Evolutionary conservation across 345 rosid species (phyloP), one percentile per base, ranked within the genome.

Genomic region (Alliaria petiolata): DNA sequence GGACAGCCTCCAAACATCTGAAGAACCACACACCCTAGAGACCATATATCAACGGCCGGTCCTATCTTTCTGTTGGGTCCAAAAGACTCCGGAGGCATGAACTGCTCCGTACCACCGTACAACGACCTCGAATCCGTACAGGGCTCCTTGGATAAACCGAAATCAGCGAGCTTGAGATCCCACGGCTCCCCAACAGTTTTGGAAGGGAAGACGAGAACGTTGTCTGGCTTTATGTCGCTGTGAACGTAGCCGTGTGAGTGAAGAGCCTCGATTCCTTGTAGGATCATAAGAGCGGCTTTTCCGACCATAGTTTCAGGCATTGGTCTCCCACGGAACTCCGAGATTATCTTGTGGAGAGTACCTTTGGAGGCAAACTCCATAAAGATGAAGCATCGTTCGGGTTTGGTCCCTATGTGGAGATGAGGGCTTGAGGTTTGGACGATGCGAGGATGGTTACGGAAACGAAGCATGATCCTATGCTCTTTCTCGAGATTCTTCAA

Each of bases 321-420:
- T 19, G 53, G 62, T 40, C 11, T 36, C 2, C 72, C 55, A 10
- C 34, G 53, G 3, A 54, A 54, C 43, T 22, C 4, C 7, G 63
- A 19, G 45, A 68, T 56, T 22, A 68, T 31, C 8, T 67, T 11
- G 28, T 28, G 13, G 31, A 67, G 61, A 39, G 50, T 66, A 0
- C 71, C 62, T 66, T 39, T 54, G 6, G 65, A 56, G 7, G 64
- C 72, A 34, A 13, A 68, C 55, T 56, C 72, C 64, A 68, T 55
- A 17, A 19, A 20, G 45, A 69, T 56, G 55, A n/a, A 6, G 2
- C 73, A 56, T 7, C 31, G 11, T 16, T 67, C 10, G 9, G 36
- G 62, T 2, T 39, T 2, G 3, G 2, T 30, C 33, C 11, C 25
- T 33, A 57, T 15, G 64, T 66, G 44, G 30, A 40, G 0, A 15